Evolutionary conservation across 1,284 basidiomycete genomes (phyloP).

Genomic region (Trichosporon faecale): DNA sequence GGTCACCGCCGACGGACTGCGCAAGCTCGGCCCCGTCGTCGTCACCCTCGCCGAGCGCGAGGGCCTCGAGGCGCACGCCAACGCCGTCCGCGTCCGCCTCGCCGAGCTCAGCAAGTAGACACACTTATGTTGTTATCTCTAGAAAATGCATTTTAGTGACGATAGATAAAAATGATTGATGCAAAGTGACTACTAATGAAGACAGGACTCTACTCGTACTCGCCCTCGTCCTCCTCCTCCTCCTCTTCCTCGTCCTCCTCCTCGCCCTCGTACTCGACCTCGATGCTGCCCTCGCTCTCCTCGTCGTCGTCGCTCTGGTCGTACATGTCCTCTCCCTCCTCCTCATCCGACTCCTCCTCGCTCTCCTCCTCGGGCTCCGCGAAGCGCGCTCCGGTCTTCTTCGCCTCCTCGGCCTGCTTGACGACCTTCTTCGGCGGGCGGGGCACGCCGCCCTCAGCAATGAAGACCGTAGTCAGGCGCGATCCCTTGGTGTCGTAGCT

Average conservation of each 20-base stretch:
- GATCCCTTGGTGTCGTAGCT: conserved; percentile 80
- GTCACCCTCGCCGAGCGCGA: conserved; percentile 90
- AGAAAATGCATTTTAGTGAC: conserved; percentile 7
- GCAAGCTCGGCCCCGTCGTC: conserved; percentile 80
- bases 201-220: conserved; percentile 2
- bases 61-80: conserved; percentile 88
- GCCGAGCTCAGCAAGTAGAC: conserved; percentile 19
- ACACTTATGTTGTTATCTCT: not conserved
- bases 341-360: conserved; percentile 31
- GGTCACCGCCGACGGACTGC: conserved; percentile 74
- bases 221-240: conserved; percentile 51
- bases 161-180: conserved; percentile 8
- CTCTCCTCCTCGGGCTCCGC: conserved; percentile 34
- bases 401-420: conserved; percentile 48
- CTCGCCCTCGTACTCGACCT: conserved; percentile 26
- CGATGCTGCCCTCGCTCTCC: conserved; percentile 25
- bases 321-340: conserved; percentile 29
- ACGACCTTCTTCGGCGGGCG: conserved; percentile 25
- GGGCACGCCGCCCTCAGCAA: conserved; percentile 60
- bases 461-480: conserved; percentile 71
- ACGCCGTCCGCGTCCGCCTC: conserved; percentile 52
- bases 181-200: not conserved
- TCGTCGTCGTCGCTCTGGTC: conserved; percentile 28
- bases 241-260: conserved; percentile 34
- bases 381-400: conserved; percentile 29